Percentiles rank a stretch among this genome's conserved stretches.
Conservation (phyloP, 306 rosid genomes). For the Begonia loranthoides region DNA sequence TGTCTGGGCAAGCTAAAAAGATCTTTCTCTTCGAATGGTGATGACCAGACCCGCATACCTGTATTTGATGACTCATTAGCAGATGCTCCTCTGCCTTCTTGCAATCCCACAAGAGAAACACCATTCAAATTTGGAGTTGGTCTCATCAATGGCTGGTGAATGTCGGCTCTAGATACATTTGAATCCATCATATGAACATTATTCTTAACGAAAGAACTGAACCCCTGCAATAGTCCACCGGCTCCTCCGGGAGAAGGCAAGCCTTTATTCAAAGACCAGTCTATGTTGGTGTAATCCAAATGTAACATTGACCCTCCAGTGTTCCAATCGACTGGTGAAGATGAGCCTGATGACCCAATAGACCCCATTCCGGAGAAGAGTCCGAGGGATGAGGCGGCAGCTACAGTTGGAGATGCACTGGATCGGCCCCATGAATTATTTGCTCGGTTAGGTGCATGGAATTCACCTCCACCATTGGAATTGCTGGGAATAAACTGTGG, state of each 20-base stretch:
- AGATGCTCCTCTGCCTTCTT: constrained; percentile 46
- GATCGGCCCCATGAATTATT: constrained; percentile 51
- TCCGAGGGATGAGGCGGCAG: constrained; percentile 85
- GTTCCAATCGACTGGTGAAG: constrained; percentile 84
- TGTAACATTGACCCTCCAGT: constrained; percentile 55
- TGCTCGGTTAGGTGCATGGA: constrained; percentile 38
- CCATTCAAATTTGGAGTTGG: constrained; percentile 41
- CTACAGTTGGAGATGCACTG: constrained; percentile 49
- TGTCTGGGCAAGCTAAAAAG: constrained; percentile 88
- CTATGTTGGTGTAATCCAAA: constrained; percentile 65
- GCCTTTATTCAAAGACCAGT: constrained; percentile 78
- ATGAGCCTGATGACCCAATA: constrained; percentile 56
- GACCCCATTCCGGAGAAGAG: constrained; percentile 85
- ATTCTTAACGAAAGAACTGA: constrained; percentile 46
- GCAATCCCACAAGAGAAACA: constrained; percentile 43
- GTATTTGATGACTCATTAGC: constrained; percentile 39
- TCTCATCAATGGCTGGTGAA: constrained; percentile 41
- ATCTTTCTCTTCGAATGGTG: constrained; percentile 96
- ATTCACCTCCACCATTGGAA: constrained; percentile 44
- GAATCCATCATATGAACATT: constrained; percentile 36
- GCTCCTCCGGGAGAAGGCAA: constrained; percentile 38
- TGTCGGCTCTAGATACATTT: constrained; percentile 35
- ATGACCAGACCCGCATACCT: constrained; percentile 79
- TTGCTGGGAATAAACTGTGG: constrained; percentile 28
- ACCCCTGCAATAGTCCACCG: constrained; percentile 51